Conservation (phyloP, 2,329 filamentous ascomycete species). For the Pseudocercospora fuligena region DNA sequence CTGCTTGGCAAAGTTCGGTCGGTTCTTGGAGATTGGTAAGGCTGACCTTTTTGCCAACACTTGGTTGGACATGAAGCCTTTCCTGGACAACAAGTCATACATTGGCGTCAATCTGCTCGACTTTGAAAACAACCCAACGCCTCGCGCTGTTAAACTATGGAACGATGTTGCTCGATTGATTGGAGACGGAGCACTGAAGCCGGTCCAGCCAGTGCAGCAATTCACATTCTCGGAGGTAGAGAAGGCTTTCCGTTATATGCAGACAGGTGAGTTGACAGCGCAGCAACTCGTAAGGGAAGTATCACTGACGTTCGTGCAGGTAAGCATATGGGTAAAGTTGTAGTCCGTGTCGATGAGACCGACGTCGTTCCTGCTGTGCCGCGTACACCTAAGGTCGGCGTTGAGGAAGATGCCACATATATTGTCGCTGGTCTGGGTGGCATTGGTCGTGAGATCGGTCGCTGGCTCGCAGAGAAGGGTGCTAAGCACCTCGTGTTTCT, state of each 20-base stretch:
- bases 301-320: not conserved
- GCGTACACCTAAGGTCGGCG: not conserved
- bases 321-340: conserved; percentile 24
- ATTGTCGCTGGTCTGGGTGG: conserved; percentile 24
- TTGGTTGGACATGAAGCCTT: conserved; percentile 23
- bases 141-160: conserved; percentile 17
- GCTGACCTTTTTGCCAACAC: conserved; percentile 28
- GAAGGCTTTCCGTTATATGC: conserved; percentile 25
- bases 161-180: conserved; percentile 27
- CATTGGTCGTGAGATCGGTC: conserved; percentile 18
- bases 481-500: conserved; percentile 20
- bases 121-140: conserved; percentile 18
- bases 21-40: conserved; percentile 38
- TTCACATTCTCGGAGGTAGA: conserved; percentile 28
- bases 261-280: conserved; percentile 11
- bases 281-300: not conserved
- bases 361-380: conserved; percentile 16
- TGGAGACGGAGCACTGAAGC: conserved; percentile 7
- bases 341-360: conserved; percentile 3
- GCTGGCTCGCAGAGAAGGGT: conserved; percentile 15
- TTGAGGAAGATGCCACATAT: conserved; percentile 17
- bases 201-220: conserved; percentile 24
- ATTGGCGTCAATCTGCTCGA: conserved; percentile 26
- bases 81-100: conserved; percentile 21
- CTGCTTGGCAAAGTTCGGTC: conserved; percentile 39